Evolutionary conservation across 495 filamentous ascomycete species (phyloP).

Genomic region (Penicillium lividum): DNA sequence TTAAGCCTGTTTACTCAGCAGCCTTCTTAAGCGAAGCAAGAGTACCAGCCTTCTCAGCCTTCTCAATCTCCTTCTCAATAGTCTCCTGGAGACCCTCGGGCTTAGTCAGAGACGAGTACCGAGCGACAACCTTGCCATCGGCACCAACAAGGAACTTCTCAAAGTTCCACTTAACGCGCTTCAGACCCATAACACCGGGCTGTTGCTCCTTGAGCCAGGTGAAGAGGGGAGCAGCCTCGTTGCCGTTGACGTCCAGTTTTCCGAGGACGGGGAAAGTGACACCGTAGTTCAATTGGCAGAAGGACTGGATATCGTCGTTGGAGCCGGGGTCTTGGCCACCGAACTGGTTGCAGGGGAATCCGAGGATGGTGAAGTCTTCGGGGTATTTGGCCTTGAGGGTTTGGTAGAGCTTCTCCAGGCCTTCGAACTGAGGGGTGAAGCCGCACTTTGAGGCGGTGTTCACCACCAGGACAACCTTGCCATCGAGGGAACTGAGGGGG

Average conservation of each 20-base stretch:
- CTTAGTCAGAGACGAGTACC: constrained; percentile 86
- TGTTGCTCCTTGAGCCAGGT: constrained; percentile 86
- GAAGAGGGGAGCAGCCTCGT: constrained; percentile 75
- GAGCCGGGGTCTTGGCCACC: constrained; percentile 82
- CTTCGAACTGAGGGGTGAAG: constrained; percentile 94
- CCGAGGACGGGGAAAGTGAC: constrained; percentile 88
- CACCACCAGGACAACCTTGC: constrained; percentile 92
- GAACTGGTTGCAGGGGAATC: constrained; percentile 99
- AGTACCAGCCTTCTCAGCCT: constrained; percentile 38
- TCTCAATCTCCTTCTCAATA: constrained; percentile 68
- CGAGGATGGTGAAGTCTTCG: constrained; percentile 80
- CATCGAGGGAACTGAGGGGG: constrained; percentile 66
- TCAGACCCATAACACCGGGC: constrained; percentile 81
- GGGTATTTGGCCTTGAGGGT: constrained; percentile 64
- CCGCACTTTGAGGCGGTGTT: constrained; percentile 99
- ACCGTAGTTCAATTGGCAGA: constrained; percentile 95
- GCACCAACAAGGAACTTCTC: constrained; percentile 94
- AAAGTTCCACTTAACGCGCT: constrained; percentile 95
- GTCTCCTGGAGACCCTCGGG: constrained; percentile 77
- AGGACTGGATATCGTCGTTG: constrained; percentile 87
- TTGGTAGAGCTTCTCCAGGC: constrained; percentile 90
- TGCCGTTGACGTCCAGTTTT: constrained; percentile 93
- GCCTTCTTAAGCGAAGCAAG: constrained; percentile 29
- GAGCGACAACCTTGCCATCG: constrained; percentile 76
- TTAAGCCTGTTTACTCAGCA: constrained; percentile 21